Base-by-base conservation (phyloP, 1,139 yeast species). In the Maudiozyma humilis region DNA sequence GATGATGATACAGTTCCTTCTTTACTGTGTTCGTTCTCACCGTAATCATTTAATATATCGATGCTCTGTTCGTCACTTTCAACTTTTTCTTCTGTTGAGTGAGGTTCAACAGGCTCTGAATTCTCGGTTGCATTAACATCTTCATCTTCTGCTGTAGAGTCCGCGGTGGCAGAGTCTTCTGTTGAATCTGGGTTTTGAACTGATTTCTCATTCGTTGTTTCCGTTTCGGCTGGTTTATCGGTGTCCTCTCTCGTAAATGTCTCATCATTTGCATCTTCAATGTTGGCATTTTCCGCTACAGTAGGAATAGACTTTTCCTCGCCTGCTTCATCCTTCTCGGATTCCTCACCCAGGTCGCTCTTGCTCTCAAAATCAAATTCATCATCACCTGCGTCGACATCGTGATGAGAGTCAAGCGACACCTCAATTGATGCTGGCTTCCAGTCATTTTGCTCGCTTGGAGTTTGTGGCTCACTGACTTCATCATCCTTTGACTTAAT, bases 401-500 rank as follows among this genome's bases (percentile, higher is more conserved):
- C 14, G 12, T n/a, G 31, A 6, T 18, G 14, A 19, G 42, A 42
- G 2, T 32, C 29, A 2, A 39, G 20, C 8, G 46, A 44, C n/a
- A 29, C 41, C 23, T 19, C 36, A 18, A 15, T 34, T 3, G 30
- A 38, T 2, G 25, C 17, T 7, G 7, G 18, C 20, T 31, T 18
- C 33, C 33, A 40, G 27, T 39, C 36, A 7, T 30, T 33, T 15
- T 15, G 40, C 7, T 16, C 32, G 16, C 12, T 34, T 2, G 40
- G 5, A 2, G 37, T 15, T 15, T 20, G 29, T 8, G 36, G 2
- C 2, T 27, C 31, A 3, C 25, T 18, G 13, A 42, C 47, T 19
- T 44, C 46, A 13, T 43, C 59, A n/a, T 43, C 59, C 12, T 51
- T 55, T 4, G 34, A 32, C 14, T 46, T 32, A 13, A 53, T 54